Evolutionary conservation across 1,139 yeast genomes (phyloP), one percentile per base, ranked within the genome.

Genomic region (Blastobotrys ciferrii): DNA sequence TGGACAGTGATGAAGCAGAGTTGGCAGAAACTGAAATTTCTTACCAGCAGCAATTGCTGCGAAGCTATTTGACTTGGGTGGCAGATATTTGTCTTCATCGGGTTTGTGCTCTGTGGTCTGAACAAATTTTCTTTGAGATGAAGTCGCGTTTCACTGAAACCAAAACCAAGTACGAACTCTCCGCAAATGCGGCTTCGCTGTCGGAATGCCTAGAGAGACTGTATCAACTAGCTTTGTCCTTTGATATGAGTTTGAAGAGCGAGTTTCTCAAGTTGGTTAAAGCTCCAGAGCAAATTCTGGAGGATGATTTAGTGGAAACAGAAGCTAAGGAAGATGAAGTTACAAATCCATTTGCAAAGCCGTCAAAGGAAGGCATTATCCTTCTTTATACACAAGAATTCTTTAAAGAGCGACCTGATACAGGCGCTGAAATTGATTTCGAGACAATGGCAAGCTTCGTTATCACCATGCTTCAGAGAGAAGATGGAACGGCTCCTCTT

Each of bases 201-300:
- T 50, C 58, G n/a, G 74, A 69, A 49, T 63, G 70, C 31, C 52
- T 73, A 19, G 74, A 73, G 32, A 70, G 89, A 47, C 60, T 79
- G n/a, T 67, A 71, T 32, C 80, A 78, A 52, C 69, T 86, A 55
- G 73, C 82, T 1, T 60, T 71, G 40, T 79, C 89, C 13, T 77
- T 73, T 65, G 97, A 89, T 64, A 61, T 88, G 46, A 80, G 82
- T 47, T 66, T 82, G 31, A 65, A 67, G 9, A 62, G 61, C 1
- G 64, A 66, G 32, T 76, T 86, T 51, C 57, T 61, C 3, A 63
- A 71, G 12, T 45, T 58, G 2, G 53, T 55, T 13, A 45, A 49
- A 15, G 53, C 50, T 31, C 52, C 46, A 3, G 49, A 43, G 12
- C 23, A 5, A 2, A 43, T 45, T n/a, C 17, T 48, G 17, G 45